Conservation (phyloP, 1,284 basidiomycete species). For the Hymenochaete sp. region DNA sequence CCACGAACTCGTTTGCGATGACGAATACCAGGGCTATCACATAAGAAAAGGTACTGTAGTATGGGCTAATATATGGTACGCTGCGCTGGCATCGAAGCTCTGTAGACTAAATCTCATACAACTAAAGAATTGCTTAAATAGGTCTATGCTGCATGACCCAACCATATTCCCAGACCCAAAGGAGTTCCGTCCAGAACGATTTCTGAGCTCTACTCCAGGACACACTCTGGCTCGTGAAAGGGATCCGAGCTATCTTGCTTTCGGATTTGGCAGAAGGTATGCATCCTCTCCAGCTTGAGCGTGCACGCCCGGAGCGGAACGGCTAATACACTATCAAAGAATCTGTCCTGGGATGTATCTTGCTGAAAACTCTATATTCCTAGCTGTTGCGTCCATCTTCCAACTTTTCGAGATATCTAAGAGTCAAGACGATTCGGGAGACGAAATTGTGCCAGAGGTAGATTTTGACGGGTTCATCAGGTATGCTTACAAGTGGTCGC, state of each 20-base stretch:
- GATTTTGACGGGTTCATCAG: conserved; percentile 16
- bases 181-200: conserved; percentile 18
- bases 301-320: conserved; percentile 1
- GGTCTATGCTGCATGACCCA: conserved; percentile 19
- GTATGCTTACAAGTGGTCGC: not conserved
- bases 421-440: conserved; percentile 23
- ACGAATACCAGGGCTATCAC: conserved; percentile 23
- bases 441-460: conserved; percentile 25
- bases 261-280: conserved; percentile 25
- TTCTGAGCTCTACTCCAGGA: not conserved
- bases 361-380: conserved; percentile 29
- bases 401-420: conserved; percentile 26
- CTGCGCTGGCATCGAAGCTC: too few relatives aligned
- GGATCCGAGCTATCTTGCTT: conserved; percentile 16
- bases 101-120: conserved; percentile 8
- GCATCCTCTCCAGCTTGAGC: conserved; percentile 6
- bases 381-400: conserved; percentile 26
- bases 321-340: conserved; percentile 3
- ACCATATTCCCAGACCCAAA: conserved; percentile 13
- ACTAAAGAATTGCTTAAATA: not conserved
- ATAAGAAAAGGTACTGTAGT: conserved; percentile 26
- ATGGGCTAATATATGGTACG: conserved; percentile 31
- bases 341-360: conserved; percentile 29
- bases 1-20: conserved; percentile 26
- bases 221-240: not conserved